A percentile compares a stretch with the other conserved stretches of the same genome.
Evolutionary conservation across 2,329 filamentous ascomycete genomes (phyloP).

Genomic region (Periglandula ipomoeae): DNA sequence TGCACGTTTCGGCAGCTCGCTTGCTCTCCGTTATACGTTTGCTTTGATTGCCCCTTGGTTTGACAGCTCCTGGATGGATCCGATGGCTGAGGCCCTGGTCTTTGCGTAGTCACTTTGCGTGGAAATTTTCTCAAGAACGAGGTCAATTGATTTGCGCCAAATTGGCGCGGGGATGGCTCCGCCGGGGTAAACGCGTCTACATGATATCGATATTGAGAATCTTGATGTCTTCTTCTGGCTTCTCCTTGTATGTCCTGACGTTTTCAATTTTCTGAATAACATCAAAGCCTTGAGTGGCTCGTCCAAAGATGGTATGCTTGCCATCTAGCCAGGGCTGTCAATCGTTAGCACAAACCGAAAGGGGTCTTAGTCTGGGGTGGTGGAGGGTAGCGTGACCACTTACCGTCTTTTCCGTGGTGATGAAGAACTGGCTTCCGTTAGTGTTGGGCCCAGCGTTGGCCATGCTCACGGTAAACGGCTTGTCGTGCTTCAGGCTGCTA

Average conservation of each 20-base stretch:
- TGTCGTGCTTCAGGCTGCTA: conserved; percentile 82
- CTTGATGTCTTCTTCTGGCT: conserved; percentile 94
- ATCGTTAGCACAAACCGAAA: conserved; percentile 7
- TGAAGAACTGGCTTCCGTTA: conserved; percentile 96
- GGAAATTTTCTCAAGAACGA: neutral
- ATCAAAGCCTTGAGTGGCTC: conserved; percentile 82
- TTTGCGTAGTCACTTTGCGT: neutral
- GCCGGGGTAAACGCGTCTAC: conserved; percentile 20
- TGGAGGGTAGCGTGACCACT: conserved; percentile 23
- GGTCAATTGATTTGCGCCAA: neutral
- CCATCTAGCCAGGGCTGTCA: conserved; percentile 78
- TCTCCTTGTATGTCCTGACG: conserved; percentile 75
- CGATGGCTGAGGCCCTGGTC: neutral
- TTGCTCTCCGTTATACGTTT: neutral
- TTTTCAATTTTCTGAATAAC: conserved; percentile 97
- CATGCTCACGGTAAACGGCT: conserved; percentile 95
- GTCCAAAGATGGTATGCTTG: conserved; percentile 93
- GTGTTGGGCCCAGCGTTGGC: conserved; percentile 93
- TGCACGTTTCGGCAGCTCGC: neutral
- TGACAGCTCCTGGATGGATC: neutral
- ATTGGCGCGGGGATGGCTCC: neutral
- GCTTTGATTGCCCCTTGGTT: neutral
- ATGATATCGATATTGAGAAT: conserved; percentile 75
- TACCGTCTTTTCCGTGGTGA: conserved; percentile 92
- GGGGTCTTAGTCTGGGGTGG: conserved; percentile 2